Evolutionary conservation across 2,329 filamentous ascomycete genomes (phyloP), one percentile per base, ranked within the genome.

Genomic region (Conoideocrella luteorostrata): DNA sequence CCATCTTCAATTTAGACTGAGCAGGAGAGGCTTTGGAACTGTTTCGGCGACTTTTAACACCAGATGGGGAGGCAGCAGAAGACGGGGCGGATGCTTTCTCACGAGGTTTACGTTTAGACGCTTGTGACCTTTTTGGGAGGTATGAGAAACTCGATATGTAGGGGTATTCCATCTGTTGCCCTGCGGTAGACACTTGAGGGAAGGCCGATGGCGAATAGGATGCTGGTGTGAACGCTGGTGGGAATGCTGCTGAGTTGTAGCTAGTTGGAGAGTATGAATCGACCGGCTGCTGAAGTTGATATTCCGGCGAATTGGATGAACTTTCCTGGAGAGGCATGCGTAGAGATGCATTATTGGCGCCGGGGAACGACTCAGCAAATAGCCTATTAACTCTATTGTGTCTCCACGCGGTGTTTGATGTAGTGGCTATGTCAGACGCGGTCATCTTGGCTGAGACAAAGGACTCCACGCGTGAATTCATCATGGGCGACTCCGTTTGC

Each of bases 391-490:
- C 62, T 37, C 71, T 66, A 30, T 71, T 68, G 39, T 70, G 64
- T 12, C 65, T 63, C 58, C 65, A 68, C 18, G 64, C 56, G 2
- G 63, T 58, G 28, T 66, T 61, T 1, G 62, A 60, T 2, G 55
- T 54, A 3, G 58, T 57, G 1, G 69, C 56, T 43, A 70, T 57
- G 21, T 63, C 61, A 4, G 65, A 67, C 65, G 73, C 66, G 7
- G 65, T 68, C 2, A 69, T 56, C 7, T 65, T 61, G 44, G 67
- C 71, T 0, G 62, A 59, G 17, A 72, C 52, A 45, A 66, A 74
- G 6, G 68, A 63, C 29, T 78, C 77, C 4, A 86, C 65, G 32
- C 78, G 70, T 22, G 74, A 70, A 56, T 84, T 84, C 59, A 85
- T 75, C 47, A 80, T 75, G 21, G 71, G 62, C 2, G 78, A 80